phyloP scores from a whole-genome alignment of 331 rosid genomes.

The Acacia concinna region DNA sequence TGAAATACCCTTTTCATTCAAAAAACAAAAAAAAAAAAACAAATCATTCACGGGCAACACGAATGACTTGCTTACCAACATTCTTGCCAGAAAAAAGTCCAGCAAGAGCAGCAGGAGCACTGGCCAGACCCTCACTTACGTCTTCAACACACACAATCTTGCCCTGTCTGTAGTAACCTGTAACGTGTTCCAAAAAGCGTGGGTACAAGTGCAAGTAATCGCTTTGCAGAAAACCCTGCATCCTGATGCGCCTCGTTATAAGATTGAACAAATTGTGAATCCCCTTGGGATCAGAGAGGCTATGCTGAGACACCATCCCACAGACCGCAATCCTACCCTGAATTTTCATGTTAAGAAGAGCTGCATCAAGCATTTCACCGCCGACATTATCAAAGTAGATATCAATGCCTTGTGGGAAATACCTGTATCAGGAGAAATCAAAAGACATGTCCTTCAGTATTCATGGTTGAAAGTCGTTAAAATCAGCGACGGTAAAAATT shows the following conservation, averaged over 20 bases:
- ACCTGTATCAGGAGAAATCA: constrained; percentile 40
- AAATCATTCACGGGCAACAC: constrained; percentile 53
- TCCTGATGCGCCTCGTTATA: constrained; percentile 53
- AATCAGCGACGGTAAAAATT: background rate
- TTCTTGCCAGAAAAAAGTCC: constrained; percentile 73
- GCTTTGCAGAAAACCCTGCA: constrained; percentile 83
- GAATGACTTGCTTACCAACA: constrained; percentile 77
- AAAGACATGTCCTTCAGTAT: background rate
- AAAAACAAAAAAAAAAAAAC: too few relatives aligned
- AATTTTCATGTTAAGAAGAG: constrained; percentile 75
- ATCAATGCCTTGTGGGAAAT: constrained; percentile 84
- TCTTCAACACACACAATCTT: constrained; percentile 73
- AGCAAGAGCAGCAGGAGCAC: constrained; percentile 70
- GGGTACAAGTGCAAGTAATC: constrained; percentile 71
- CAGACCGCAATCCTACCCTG: constrained; percentile 80
- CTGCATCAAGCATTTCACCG: constrained; percentile 86
- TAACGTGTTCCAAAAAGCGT: constrained; percentile 59
- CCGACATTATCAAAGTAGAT: constrained; percentile 91
- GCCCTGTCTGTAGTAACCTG: constrained; percentile 54
- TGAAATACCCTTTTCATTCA: too few relatives aligned
- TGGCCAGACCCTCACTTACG: constrained; percentile 76
- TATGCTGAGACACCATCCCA: constrained; percentile 74
- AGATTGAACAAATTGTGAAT: constrained; percentile 52
- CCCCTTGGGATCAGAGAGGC: constrained; percentile 57
- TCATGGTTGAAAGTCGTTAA: background rate